phyloP scores from a whole-genome alignment of 805 yeast genomes.

The Metschnikowia continentalis region DNA sequence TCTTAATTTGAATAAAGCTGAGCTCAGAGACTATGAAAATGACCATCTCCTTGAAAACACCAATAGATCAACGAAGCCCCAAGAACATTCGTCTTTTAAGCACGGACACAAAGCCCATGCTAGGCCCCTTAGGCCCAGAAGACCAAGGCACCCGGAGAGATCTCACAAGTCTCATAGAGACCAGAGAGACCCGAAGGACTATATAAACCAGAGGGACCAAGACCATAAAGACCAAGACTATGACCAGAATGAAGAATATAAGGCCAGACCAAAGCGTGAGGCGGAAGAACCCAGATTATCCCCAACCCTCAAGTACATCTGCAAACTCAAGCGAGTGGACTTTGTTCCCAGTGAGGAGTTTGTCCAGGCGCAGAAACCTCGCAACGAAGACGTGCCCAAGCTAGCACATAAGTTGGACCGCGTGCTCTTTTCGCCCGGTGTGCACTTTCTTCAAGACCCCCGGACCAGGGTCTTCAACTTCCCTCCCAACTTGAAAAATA shows the following conservation, averaged over 20 bases:
- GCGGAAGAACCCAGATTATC: not conserved
- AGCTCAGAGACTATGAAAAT: not conserved
- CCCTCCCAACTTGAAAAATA: constrained; percentile 51
- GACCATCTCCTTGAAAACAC: no score
- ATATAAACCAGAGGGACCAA: no score
- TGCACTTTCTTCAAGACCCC: constrained; percentile 74
- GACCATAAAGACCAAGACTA: no score
- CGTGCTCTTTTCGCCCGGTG: constrained; percentile 76
- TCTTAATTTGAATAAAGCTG: not conserved
- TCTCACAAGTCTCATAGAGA: not conserved
- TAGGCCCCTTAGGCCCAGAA: not conserved
- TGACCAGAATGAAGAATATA: no score
- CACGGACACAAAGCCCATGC: not conserved
- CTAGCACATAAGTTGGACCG: constrained; percentile 65
- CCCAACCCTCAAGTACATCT: not conserved
- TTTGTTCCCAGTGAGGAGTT: constrained; percentile 7
- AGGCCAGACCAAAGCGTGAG: not conserved
- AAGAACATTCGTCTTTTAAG: not conserved
- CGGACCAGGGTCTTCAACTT: constrained; percentile 73
- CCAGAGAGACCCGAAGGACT: not conserved
- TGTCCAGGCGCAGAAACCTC: constrained; percentile 18
- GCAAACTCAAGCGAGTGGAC: not conserved
- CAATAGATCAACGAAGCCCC: not conserved
- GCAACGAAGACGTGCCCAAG: constrained; percentile 42
- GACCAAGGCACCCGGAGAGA: not conserved